Evolutionary conservation across 148 eudicot genomes (phyloP), one percentile per base, ranked within the genome.

Genomic region (Camellia granthamiana): DNA sequence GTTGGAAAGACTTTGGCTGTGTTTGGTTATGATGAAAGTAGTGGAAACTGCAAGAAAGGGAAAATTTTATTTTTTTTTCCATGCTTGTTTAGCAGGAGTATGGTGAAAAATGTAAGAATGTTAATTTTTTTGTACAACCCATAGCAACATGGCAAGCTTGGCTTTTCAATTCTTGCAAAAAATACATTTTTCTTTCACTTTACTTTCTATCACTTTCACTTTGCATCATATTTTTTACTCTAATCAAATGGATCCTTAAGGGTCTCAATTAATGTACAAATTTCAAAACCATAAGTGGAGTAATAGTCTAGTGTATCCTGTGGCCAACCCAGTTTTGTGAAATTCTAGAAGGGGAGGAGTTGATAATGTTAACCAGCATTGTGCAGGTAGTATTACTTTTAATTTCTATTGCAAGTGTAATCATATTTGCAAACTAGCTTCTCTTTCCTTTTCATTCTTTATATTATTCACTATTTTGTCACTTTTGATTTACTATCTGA

Each of bases 301-400:
- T 11, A 8, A 69, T 18, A 44, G 43, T 69, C 43, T 7, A 42
- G 51, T 14, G 15, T 16, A 16, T 44, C 21, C 1, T 46, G 52
- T 69, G 52, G 52, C 72, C 5, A 69, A 69, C 7, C 52, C 44
- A 47, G 43, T 69, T 67, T 64, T 67, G 13, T 7, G 73, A n/a
- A 69, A 69, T 44, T 46, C 72, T 69, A 44, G 52, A 44, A 18
- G 73, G 73, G 73, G 23, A 16, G 51, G 54, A 69, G 43, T 18
- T 44, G 23, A 69, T 69, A 43, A 42, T 69, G 73, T 43, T 69
- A 18, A 18, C 44, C 16, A 46, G 23, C 73, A 69, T 5, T 21
- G 11, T 43, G 12, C 73, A 18, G 54, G 51, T 68, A 46, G 43
- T 43, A 42, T 43, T 44, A 42, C 49, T 68, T 49, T 11, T 8